Evolutionary conservation across 2,329 filamentous ascomycete species (phyloP), one percentile per base, ranked within the genome.

Genomic region (Daldinia eschscholtzii): DNA sequence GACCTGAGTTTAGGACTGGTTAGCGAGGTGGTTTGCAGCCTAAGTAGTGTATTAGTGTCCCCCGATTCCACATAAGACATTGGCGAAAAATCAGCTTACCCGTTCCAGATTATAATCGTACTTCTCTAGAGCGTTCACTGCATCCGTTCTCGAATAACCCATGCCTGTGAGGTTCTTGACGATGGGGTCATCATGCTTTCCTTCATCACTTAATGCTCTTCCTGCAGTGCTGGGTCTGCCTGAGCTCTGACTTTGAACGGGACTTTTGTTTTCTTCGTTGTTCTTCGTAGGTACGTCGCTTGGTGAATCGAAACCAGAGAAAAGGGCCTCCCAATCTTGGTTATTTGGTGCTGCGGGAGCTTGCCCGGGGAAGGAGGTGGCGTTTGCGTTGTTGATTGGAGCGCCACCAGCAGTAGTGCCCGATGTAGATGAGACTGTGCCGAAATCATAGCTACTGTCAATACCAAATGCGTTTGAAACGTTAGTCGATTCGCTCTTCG

Each of bases 31-130:
- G 75, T 88, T 87, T 71, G 86, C 86, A 59, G 86, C 86, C 86
- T 85, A 66, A 12, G 64, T 39, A 55, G 61, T 67, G 61, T 74
- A 62, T 61, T 65, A 73, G 35, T 60, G 33, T 23, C 59, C 56
- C 46, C 33, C 13, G 46, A 62, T 50, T 39, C 39, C 56, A 37
- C 37, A 18, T 42, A 48, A 63, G 61, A 70, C 81, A 57, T 3
- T 35, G 33, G 41, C 41, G 46, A 53, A 63, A 63, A 62, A 53
- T 70, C 57, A 72, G 61, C 89, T 83, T 82, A 97, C 95, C 88
- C 93, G 93, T 81, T 97, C 94, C 78, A 98, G 87, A 80, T 98
- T 96, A 81, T 98, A 98, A 82, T 98, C 94, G 79, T 92, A 97
- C 80, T 95, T 94, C 84, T 98, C 95, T 78, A 98, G 82, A 26